A percentile compares a stretch with the other conserved stretches of the same genome.
Conservation (phyloP, 768 basidiomycete genomes). For the Leucogyrophana mollusca region DNA sequence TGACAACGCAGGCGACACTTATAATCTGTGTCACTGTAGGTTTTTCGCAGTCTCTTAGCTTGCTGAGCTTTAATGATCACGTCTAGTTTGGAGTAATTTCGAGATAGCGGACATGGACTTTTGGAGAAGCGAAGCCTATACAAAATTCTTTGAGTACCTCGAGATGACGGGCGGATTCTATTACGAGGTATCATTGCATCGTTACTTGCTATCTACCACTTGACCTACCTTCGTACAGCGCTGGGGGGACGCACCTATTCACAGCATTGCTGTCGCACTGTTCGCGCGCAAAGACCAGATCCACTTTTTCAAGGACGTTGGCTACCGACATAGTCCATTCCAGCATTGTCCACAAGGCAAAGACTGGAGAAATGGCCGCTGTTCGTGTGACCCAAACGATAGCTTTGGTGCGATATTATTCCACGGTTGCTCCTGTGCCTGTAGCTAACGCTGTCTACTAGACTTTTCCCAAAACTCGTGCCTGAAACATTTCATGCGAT, state of each 20-base stretch:
- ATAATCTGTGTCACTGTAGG: slow-evolving; percentile 67
- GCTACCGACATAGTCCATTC: slow-evolving; percentile 91
- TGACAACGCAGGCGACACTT: slow-evolving; percentile 61
- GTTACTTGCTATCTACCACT: not conserved
- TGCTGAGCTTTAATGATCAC: not conserved
- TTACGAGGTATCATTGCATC: slow-evolving; percentile 58
- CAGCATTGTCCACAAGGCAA: slow-evolving; percentile 86
- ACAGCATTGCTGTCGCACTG: slow-evolving; percentile 87
- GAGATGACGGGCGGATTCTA: slow-evolving; percentile 85
- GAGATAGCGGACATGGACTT: slow-evolving; percentile 86
- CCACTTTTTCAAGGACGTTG: slow-evolving; percentile 95
- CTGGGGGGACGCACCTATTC: slow-evolving; percentile 94
- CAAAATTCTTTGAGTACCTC: slow-evolving; percentile 78
- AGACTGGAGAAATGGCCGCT: slow-evolving; percentile 75
- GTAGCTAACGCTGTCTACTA: slow-evolving; percentile 6
- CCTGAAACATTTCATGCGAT: slow-evolving; percentile 25
- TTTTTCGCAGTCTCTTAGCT: not conserved
- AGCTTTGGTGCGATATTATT: slow-evolving; percentile 60
- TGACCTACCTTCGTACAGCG: slow-evolving; percentile 43
- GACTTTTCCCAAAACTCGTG: slow-evolving; percentile 29
- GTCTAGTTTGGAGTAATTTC: slow-evolving; percentile 77
- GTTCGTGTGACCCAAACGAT: slow-evolving; percentile 77
- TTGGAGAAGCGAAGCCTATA: slow-evolving; percentile 82
- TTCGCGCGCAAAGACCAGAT: slow-evolving; percentile 88
- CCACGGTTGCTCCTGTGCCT: not conserved